Base-by-base conservation (phyloP, 257 asterid species). In the Solanum arcanum region DNA sequence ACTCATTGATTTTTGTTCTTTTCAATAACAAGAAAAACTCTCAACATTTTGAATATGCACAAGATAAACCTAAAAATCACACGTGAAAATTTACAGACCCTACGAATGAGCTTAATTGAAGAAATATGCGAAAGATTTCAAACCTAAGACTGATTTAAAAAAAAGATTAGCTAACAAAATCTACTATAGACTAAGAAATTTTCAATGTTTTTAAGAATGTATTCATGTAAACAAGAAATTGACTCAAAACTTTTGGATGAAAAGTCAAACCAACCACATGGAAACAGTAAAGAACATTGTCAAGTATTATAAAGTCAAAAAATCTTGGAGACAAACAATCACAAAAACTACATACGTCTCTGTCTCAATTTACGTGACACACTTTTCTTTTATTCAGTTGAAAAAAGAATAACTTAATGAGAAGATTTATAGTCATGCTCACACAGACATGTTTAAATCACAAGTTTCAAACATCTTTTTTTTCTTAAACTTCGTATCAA, bases 351-450 rank as follows among this genome's bases (percentile, higher is more conserved):
- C 18, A 5, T 3, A n/a, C 15, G 3, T 5, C 21, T 2, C 21
- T 6, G 9, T 64, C 12, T 2, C 72, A 64, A 64, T 59, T 59
- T 59, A 59, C 9, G 2, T 0, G 25, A 59, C 3, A 21, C 3
- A 21, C 6, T 21, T 60, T 9, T 21, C 0, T 60, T 59, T 60
- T 60, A 60, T 0, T 60, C 13, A 2, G 0, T 60, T 9, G 0
- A 21, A 1, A 21, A 60, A 60, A 60, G 5, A 60, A 21, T 9
- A 1, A 1, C 3, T 21, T 46, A 46, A 11, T 12, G 52, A 46
- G 16, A 46, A 1, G 16, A 46, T 12, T 60, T 21, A 60, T 9
- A 60, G 27, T 21, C 14, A 2, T 13, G 9, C 39, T 37, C 6
- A 60, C 7, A 56, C 25, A 20, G 5, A 60, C 68, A 9, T 60